phyloP scores from a whole-genome alignment of 768 basidiomycete genomes.

The Steccherinum ochraceum region DNA sequence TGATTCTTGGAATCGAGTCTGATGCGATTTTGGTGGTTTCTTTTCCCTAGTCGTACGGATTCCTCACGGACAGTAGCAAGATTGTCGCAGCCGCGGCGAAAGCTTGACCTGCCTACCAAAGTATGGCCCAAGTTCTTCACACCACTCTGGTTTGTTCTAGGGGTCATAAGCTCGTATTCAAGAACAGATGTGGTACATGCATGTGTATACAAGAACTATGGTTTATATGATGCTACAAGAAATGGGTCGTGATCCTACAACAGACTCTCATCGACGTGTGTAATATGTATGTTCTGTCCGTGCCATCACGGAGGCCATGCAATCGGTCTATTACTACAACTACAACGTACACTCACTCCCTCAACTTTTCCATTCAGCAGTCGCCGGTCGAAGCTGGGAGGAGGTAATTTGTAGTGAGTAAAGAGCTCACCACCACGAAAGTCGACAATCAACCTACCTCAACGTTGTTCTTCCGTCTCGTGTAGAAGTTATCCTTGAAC shows the following conservation, averaged over 20 bases:
- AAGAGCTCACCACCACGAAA: no score
- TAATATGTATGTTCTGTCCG: no score
- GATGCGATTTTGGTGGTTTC: background rate
- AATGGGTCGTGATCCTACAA: no score
- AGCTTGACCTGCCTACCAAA: no score
- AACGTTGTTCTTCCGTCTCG: constrained; percentile 10
- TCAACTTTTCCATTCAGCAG: constrained; percentile 4
- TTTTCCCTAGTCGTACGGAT: constrained; percentile 41
- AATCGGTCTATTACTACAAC: no score
- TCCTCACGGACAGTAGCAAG: constrained; percentile 33
- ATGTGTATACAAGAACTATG: background rate
- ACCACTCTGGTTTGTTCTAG: background rate
- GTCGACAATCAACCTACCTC: constrained; percentile 7
- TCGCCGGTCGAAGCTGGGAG: background rate
- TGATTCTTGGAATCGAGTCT: background rate
- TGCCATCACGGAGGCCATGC: no score
- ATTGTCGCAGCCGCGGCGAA: constrained; percentile 16
- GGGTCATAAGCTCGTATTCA: background rate
- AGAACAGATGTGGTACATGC: background rate
- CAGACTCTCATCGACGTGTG: no score
- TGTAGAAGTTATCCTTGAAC: constrained; percentile 8
- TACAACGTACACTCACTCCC: no score
- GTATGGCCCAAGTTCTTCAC: no score
- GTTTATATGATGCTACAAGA: no score
- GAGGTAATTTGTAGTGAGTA: no score